A percentile compares a stretch with the other conserved stretches of the same genome.
These are phyloP conservation scores for Chaetomiaceae sp. DNA, from an alignment of 2,329 filamentous ascomycete genomes.

Conservation along the genomic window DNA sequence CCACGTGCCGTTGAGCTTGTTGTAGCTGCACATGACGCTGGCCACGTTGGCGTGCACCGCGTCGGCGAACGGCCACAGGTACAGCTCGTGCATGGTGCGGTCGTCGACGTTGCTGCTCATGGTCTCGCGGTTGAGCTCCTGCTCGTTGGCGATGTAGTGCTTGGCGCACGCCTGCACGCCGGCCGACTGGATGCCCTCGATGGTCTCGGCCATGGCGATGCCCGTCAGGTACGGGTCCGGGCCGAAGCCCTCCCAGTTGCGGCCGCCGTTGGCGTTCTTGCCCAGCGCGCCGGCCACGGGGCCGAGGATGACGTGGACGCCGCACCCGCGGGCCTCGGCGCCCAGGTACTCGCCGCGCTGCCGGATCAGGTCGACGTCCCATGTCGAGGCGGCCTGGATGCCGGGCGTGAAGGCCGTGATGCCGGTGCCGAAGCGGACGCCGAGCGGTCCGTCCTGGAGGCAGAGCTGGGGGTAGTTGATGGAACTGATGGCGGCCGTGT, in stretches of 20 bases:
- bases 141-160: constrained; percentile 66
- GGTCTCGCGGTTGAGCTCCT: constrained; percentile 55
- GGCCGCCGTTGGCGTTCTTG: constrained; percentile 65
- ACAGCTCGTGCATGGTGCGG: constrained; percentile 62
- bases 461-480: constrained; percentile 69
- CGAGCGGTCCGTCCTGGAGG: constrained; percentile 75
- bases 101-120: constrained; percentile 58
- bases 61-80: constrained; percentile 65
- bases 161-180: constrained; percentile 51
- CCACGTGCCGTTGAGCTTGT: constrained; percentile 66
- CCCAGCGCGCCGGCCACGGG: constrained; percentile 74
- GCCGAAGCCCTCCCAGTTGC: constrained; percentile 83
- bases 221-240: constrained; percentile 71
- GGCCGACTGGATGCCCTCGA: constrained; percentile 51
- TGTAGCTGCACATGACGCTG: constrained; percentile 69
- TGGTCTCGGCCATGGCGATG: constrained; percentile 56
- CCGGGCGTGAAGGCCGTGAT: constrained; percentile 76
- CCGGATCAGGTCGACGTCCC: constrained; percentile 72
- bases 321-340: constrained; percentile 63
- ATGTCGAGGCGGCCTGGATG: constrained; percentile 73
- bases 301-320: constrained; percentile 70
- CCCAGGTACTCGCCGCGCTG: constrained; percentile 65
- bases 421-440: constrained; percentile 65
- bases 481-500: constrained; percentile 50
- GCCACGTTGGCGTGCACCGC: constrained; percentile 62